phyloP scores from a whole-genome alignment of 2,329 filamentous ascomycete genomes.

The Mariannaea elegans region DNA sequence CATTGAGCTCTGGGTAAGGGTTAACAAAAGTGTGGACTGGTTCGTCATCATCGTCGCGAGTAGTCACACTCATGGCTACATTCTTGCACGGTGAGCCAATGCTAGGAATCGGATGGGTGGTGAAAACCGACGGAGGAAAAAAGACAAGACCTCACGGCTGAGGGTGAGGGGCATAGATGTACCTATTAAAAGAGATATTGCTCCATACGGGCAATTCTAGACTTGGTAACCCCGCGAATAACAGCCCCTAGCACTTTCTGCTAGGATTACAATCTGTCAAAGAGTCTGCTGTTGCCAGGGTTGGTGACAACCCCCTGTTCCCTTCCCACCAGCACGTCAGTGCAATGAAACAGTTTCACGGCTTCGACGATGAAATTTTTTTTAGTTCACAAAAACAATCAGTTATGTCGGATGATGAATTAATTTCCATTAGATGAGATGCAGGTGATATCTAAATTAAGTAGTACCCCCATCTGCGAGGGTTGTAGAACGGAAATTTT shows the following conservation, averaged over 20 bases:
- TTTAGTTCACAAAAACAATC: neutral
- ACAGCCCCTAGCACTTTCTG: neutral
- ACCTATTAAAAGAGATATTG: neutral
- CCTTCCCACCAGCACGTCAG: neutral
- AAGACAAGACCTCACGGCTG: neutral
- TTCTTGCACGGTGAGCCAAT: neutral
- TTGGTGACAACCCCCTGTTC: neutral
- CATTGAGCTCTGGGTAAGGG: conserved; percentile 44
- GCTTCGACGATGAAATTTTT: neutral
- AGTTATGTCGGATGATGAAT: neutral
- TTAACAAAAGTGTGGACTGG: conserved; percentile 40
- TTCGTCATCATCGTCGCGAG: conserved; percentile 34
- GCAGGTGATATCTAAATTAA: neutral
- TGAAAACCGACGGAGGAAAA: neutral
- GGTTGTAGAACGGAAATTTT: neutral
- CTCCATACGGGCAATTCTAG: neutral
- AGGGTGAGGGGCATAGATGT: neutral
- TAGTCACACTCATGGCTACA: conserved; percentile 32
- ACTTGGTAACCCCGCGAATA: neutral
- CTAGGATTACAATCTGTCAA: neutral
- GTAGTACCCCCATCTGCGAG: neutral
- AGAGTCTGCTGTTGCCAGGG: neutral
- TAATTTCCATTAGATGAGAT: neutral
- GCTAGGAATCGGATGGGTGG: neutral
- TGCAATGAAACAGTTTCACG: neutral